phyloP scores from a whole-genome alignment of 2,329 filamentous ascomycete species.

The Hypoxylon sp. region DNA sequence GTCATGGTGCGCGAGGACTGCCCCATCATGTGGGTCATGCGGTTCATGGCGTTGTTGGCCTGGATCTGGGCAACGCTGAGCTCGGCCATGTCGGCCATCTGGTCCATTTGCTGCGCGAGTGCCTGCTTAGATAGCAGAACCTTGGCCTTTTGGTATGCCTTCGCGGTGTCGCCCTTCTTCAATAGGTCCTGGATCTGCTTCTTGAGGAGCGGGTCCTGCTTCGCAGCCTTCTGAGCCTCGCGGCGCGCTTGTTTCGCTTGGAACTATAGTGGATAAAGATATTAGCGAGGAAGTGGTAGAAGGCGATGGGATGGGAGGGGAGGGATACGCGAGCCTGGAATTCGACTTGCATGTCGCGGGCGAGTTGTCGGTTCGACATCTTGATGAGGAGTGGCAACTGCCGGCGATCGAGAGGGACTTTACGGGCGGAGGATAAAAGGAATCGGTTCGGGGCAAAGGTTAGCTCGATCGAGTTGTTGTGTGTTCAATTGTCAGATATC shows the following conservation, averaged over 20 bases:
- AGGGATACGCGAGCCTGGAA: slow-evolving; percentile 70
- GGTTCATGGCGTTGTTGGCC: slow-evolving; percentile 75
- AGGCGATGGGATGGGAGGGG: slow-evolving; percentile 29
- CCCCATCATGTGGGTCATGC: slow-evolving; percentile 75
- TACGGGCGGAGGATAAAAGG: no score
- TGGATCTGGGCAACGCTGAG: slow-evolving; percentile 73
- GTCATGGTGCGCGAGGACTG: slow-evolving; percentile 72
- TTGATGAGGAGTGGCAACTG: slow-evolving; percentile 43
- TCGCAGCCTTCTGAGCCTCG: slow-evolving; percentile 72
- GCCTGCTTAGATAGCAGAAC: slow-evolving; percentile 74
- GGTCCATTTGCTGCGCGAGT: slow-evolving; percentile 74
- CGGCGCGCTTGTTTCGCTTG: slow-evolving; percentile 74
- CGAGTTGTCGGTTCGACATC: slow-evolving; percentile 72
- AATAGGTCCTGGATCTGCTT: slow-evolving; percentile 75
- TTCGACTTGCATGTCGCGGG: slow-evolving; percentile 74
- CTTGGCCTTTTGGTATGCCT: slow-evolving; percentile 75
- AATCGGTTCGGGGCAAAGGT: not conserved
- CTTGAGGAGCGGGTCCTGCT: slow-evolving; percentile 72
- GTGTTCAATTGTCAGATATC: not conserved
- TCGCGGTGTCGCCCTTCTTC: slow-evolving; percentile 74
- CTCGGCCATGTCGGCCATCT: slow-evolving; percentile 75
- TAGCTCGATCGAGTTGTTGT: not conserved
- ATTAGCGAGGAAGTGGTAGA: slow-evolving; percentile 13
- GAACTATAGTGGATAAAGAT: slow-evolving; percentile 58
- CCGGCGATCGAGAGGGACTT: not conserved